Evolutionary conservation across 495 filamentous ascomycete species (phyloP).

Genomic region (Choiromyces venosus): DNA sequence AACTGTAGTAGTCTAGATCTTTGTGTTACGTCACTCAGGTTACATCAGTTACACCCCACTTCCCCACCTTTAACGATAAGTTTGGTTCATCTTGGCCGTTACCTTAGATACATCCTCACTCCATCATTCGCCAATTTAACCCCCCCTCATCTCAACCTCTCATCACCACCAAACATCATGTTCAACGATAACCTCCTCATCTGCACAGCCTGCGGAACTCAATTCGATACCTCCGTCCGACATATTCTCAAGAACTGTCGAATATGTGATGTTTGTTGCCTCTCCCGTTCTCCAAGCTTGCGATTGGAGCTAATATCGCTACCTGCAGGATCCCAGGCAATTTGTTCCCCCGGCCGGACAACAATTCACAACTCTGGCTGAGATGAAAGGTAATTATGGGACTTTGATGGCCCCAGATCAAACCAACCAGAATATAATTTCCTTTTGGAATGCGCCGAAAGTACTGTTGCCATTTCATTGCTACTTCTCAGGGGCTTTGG

Average conservation of each 20-base stretch:
- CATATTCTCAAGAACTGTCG: slow-evolving; percentile 53
- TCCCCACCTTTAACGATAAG: not conserved
- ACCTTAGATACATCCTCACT: not conserved
- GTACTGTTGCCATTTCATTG: slow-evolving; percentile 30
- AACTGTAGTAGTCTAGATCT: not conserved
- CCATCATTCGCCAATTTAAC: not conserved
- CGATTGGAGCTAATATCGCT: not conserved
- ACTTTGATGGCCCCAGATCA: slow-evolving; percentile 44
- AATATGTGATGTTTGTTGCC: slow-evolving; percentile 62
- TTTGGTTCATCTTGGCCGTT: not conserved
- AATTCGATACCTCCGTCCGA: slow-evolving; percentile 53
- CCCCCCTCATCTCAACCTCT: not conserved
- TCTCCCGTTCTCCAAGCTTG: not conserved
- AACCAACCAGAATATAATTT: slow-evolving; percentile 46
- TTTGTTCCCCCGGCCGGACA: slow-evolving; percentile 59
- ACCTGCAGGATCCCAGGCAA: slow-evolving; percentile 57
- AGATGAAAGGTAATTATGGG: slow-evolving; percentile 42
- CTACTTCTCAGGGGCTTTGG: not conserved
- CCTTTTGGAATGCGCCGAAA: slow-evolving; percentile 56
- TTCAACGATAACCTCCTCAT: slow-evolving; percentile 51
- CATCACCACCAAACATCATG: slow-evolving; percentile 11
- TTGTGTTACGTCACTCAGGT: not conserved
- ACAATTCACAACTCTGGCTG: slow-evolving; percentile 54
- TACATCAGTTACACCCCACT: not conserved
- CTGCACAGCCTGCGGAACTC: slow-evolving; percentile 66